phyloP scores from a whole-genome alignment of 306 rosid genomes.

The Fragaria ananassa region DNA sequence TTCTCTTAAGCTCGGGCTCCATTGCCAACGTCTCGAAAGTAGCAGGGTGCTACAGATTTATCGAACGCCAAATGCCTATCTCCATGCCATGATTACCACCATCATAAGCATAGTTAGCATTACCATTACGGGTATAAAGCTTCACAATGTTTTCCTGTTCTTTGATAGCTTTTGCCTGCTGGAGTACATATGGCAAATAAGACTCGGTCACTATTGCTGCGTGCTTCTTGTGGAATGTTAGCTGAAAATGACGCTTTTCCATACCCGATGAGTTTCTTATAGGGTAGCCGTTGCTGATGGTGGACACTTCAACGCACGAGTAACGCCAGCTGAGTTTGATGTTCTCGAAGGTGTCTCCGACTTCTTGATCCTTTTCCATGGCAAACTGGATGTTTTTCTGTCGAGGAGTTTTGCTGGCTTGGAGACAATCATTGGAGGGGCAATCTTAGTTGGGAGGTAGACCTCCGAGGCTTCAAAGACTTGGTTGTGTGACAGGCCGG shows the following conservation, averaged over 20 bases:
- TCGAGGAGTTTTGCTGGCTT: constrained; percentile 22
- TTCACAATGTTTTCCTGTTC: constrained; percentile 22
- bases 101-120: neutral
- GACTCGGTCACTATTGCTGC: constrained; percentile 24
- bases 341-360: constrained; percentile 15
- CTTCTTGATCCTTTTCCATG: constrained; percentile 26
- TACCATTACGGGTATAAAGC: constrained; percentile 7
- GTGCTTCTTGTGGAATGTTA: constrained; percentile 31
- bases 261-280: neutral
- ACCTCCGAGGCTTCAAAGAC: constrained; percentile 32
- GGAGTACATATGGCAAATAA: constrained; percentile 30
- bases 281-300: neutral
- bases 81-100: neutral
- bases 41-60: constrained; percentile 38
- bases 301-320: constrained; percentile 2
- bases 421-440: constrained; percentile 21
- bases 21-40: constrained; percentile 39
- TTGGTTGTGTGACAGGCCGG: constrained; percentile 31
- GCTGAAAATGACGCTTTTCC: constrained; percentile 21
- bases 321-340: constrained; percentile 24
- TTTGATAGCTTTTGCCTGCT: constrained; percentile 18
- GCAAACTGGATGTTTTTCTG: constrained; percentile 26
- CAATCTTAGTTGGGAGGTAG: constrained; percentile 33
- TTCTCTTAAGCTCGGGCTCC: constrained; percentile 33
- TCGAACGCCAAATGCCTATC: constrained; percentile 27